These are phyloP conservation scores for Acorus gramineus DNA, from an alignment of 106 monocot genomes.

Conservation along the genomic window DNA sequence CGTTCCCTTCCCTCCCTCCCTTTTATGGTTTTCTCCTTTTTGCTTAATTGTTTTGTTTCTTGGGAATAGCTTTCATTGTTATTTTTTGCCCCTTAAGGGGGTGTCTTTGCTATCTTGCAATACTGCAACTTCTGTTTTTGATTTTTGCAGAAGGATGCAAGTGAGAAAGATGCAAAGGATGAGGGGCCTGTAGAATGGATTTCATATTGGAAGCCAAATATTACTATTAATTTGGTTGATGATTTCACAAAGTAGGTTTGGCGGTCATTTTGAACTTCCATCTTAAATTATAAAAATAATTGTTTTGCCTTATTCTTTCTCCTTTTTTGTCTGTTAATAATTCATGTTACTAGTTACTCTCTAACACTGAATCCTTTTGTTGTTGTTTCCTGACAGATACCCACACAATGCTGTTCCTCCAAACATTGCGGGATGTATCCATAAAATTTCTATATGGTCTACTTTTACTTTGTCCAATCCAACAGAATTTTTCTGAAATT, in stretches of 20 bases:
- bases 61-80: no score
- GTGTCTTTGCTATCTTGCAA: background rate
- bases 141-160: constrained; percentile 34
- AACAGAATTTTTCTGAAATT: no score
- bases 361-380: background rate
- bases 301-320: background rate
- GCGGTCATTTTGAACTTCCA: background rate
- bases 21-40: background rate
- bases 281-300: constrained; percentile 2
- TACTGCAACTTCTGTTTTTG: background rate
- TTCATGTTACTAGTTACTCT: background rate
- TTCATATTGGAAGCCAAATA: constrained; percentile 92
- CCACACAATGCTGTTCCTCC: constrained; percentile 69
- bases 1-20: no score
- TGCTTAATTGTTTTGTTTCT: background rate
- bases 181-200: constrained; percentile 64
- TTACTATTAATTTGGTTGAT: constrained; percentile 89
- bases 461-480: background rate
- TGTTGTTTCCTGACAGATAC: constrained; percentile 51
- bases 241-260: constrained; percentile 64
- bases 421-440: constrained; percentile 75
- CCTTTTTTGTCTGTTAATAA: background rate
- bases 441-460: constrained; percentile 6
- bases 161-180: constrained; percentile 30
- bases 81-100: no score